Percentiles rank a stretch among this genome's conserved stretches.
Evolutionary conservation across 2,329 filamentous ascomycete species (phyloP).

Genomic region (Tolypocladium ophioglossoides): DNA sequence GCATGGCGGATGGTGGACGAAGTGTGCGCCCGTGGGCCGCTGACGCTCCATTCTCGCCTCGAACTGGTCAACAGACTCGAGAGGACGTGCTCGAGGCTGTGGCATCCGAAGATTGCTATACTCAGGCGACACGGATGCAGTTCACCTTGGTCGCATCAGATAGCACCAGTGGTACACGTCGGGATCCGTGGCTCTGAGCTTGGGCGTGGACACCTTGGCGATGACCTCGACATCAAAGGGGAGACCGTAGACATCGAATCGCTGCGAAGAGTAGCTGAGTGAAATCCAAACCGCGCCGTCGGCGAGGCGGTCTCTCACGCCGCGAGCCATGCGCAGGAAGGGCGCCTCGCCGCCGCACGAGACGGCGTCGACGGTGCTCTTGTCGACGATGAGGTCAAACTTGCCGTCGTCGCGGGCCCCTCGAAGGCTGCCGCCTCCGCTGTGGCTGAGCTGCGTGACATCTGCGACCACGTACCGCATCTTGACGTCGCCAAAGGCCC

Average conservation of each 20-base stretch:
- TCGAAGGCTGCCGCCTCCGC: background rate
- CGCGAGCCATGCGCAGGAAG: slow-evolving; percentile 25
- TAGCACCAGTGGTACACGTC: slow-evolving; percentile 37
- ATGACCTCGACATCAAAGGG: slow-evolving; percentile 32
- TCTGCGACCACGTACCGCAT: slow-evolving; percentile 35
- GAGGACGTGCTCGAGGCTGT: background rate
- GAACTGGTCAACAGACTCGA: background rate
- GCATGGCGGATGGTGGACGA: background rate
- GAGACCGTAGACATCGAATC: slow-evolving; percentile 26
- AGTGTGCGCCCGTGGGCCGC: background rate
- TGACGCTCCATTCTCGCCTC: background rate
- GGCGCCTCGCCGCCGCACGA: slow-evolving; percentile 31
- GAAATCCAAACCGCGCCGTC: slow-evolving; percentile 34
- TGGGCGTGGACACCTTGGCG: slow-evolving; percentile 29
- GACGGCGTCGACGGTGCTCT: slow-evolving; percentile 38
- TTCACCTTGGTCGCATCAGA: slow-evolving; percentile 23
- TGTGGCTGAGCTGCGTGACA: slow-evolving; percentile 24
- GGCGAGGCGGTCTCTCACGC: slow-evolving; percentile 23
- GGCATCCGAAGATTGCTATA: background rate
- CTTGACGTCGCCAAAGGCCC: slow-evolving; percentile 30
- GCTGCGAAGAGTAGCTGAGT: slow-evolving; percentile 32
- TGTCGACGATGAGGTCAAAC: slow-evolving; percentile 36
- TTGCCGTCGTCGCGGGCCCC: slow-evolving; percentile 1
- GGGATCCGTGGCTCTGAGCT: slow-evolving; percentile 29
- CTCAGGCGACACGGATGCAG: background rate